Evolutionary conservation across 2,329 filamentous ascomycete genomes (phyloP), one percentile per base, ranked within the genome.

Genomic region (Acrocalymma vagum): DNA sequence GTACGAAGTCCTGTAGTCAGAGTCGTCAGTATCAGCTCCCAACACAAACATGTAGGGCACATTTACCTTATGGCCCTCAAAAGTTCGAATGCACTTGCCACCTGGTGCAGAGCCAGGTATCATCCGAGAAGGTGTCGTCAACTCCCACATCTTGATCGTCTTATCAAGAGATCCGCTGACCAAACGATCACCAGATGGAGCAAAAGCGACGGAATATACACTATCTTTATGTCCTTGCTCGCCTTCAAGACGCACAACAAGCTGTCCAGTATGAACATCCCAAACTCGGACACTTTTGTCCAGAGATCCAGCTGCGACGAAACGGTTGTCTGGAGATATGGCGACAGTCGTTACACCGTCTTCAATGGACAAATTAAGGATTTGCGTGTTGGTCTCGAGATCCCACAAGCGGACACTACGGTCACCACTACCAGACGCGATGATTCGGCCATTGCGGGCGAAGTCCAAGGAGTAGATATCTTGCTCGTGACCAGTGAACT

Each of bases 141-240:
- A 81, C 76, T 96, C 92, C 92, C 94, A 99, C 87, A 97, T 95
- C 78, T 96, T 96, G 78, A 97, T 97, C 0, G 93, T 97, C 79
- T 95, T 95, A 70, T 99, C 94, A 58, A 97, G 77, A 79, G 88
- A 95, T 51, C 94, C 94, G 61, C 88, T 95, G 64, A 97, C 93
- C 26, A 99, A 85, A 55, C 95, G 90, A 60, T 91, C 88, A 48
- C 93, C 93, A 59, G 88, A 93, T 18, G 94, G 94, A 10, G 92
- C 92, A 72, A 99, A 99, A 0, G 94, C 93, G 15, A 99, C 94
- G 9, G 87, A 93, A 71, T 97, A 97, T 15, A 97, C 94, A 58
- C 89, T 95, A 51, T 99, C 94, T 73, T 95, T 95, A 78, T 97
- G 94, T 9, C 94, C 94, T 51, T 95, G 89, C 5, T 90, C 86